A percentile compares a stretch with the other conserved stretches of the same genome.
These are phyloP conservation scores for Phytophthora ramorum DNA, from an alignment of 352 stramenopile genomes.

Conservation along the genomic window DNA sequence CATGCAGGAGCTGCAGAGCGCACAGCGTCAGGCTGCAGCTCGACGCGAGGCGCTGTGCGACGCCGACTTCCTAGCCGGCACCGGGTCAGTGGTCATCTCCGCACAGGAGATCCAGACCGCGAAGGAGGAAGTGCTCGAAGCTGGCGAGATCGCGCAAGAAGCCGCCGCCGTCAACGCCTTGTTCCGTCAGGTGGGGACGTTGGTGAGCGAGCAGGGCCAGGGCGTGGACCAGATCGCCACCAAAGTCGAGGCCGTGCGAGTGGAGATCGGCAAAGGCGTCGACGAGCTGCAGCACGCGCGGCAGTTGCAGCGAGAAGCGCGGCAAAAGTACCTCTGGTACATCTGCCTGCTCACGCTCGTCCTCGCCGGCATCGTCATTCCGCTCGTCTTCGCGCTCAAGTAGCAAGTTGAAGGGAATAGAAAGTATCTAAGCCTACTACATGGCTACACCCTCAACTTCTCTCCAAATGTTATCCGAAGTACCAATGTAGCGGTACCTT, in stretches of 20 bases:
- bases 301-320: conserved; percentile 63
- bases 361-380: conserved; percentile 54
- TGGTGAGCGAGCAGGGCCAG: conserved; percentile 70
- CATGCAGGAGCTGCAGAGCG: conserved; percentile 79
- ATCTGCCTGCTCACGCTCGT: conserved; percentile 46
- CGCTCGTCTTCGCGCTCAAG: conserved; percentile 54
- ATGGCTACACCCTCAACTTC: conserved; percentile 9
- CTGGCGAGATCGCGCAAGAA: conserved; percentile 66
- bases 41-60: conserved; percentile 74
- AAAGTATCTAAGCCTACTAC: not conserved
- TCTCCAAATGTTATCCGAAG: not conserved
- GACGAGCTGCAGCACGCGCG: conserved; percentile 71
- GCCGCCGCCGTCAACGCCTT: conserved; percentile 72
- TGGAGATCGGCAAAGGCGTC: conserved; percentile 81
- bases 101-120: conserved; percentile 75
- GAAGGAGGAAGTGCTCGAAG: conserved; percentile 79
- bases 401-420: conserved; percentile 18
- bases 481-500: not conserved
- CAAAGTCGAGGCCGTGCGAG: conserved; percentile 74
- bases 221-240: conserved; percentile 75
- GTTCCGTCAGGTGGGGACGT: conserved; percentile 71
- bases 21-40: conserved; percentile 57
- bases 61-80: conserved; percentile 64
- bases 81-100: conserved; percentile 49
- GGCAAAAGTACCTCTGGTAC: conserved; percentile 69